These are phyloP conservation scores for Barnettozyma salicaria DNA, from an alignment of 805 yeast species.

Conservation along the genomic window DNA sequence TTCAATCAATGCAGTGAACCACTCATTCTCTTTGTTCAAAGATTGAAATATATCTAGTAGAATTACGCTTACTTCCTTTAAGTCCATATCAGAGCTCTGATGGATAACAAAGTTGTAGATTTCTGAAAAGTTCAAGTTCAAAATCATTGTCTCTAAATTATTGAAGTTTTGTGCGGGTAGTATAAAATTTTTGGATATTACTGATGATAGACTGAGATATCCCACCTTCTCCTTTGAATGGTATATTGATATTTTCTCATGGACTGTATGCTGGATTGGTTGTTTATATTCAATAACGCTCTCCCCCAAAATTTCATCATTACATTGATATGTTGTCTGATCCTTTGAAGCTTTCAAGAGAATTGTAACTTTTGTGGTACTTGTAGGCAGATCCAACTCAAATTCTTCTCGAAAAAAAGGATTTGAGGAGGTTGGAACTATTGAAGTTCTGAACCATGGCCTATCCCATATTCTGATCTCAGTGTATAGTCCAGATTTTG, in stretches of 20 bases:
- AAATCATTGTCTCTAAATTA: constrained; percentile 55
- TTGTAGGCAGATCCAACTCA: constrained; percentile 48
- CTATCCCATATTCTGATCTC: constrained; percentile 69
- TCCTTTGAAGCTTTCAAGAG: constrained; percentile 33
- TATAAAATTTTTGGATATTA: constrained; percentile 47
- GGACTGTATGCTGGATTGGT: constrained; percentile 11
- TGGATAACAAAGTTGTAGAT: constrained; percentile 39
- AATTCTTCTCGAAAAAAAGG: constrained; percentile 87
- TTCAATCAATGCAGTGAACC: constrained; percentile 67
- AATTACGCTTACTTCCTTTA: constrained; percentile 52
- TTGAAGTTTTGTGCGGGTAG: constrained; percentile 56
- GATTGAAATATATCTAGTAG: constrained; percentile 72
- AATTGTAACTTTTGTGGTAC: constrained; percentile 46
- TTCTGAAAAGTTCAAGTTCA: constrained; percentile 45
- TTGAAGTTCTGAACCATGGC: constrained; percentile 75
- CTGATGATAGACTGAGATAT: constrained; percentile 46
- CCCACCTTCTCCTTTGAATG: constrained; percentile 44
- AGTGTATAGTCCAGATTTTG: constrained; percentile 41
- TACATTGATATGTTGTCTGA: constrained; percentile 12
- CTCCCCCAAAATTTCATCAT: constrained; percentile 33
- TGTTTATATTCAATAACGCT: constrained; percentile 10
- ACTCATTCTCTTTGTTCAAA: constrained; percentile 57
- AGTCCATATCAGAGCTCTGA: constrained; percentile 30
- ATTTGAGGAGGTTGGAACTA: constrained; percentile 39
- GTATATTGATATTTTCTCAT: constrained; percentile 40